Conservation (phyloP, 768 basidiomycete species). For the Podaxis mareebaensis region DNA sequence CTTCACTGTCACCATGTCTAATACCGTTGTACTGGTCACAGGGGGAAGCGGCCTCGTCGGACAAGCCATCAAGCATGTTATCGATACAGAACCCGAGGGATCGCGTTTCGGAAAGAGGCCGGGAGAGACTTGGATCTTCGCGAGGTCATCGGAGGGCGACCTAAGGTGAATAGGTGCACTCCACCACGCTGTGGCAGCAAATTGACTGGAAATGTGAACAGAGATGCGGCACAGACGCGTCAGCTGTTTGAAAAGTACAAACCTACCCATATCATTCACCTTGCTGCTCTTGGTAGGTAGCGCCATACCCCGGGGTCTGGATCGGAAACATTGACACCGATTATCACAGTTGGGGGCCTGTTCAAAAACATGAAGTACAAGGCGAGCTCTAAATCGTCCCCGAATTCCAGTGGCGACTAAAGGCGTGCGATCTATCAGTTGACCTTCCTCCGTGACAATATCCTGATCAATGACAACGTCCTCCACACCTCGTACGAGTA, state of each 20-base stretch:
- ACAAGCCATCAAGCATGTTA: conserved; percentile 75
- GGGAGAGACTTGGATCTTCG: conserved; percentile 88
- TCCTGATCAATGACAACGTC: conserved; percentile 94
- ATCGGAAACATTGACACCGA: conserved; percentile 2
- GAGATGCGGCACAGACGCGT: conserved; percentile 69
- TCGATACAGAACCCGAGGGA: conserved; percentile 76
- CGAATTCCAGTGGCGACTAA: neutral
- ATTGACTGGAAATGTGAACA: conserved; percentile 28
- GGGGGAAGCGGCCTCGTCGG: conserved; percentile 88
- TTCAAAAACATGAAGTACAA: conserved; percentile 98
- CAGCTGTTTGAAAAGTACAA: conserved; percentile 87
- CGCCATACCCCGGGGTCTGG: neutral
- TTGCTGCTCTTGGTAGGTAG: conserved; percentile 84
- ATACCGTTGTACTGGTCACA: conserved; percentile 70
- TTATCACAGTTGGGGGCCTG: conserved; percentile 77
- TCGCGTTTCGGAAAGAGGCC: conserved; percentile 75
- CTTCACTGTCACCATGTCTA: conserved; percentile 28
- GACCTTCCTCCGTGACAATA: conserved; percentile 93
- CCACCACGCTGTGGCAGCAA: neutral
- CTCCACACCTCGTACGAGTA: conserved; percentile 71
- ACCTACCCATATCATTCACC: conserved; percentile 95
- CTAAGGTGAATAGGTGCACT: conserved; percentile 53
- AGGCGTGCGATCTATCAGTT: conserved; percentile 44
- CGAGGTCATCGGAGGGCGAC: conserved; percentile 78
- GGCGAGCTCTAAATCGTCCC: conserved; percentile 36